Base-by-base conservation (phyloP, 768 basidiomycete genomes). In the Lentinus brumalis region DNA sequence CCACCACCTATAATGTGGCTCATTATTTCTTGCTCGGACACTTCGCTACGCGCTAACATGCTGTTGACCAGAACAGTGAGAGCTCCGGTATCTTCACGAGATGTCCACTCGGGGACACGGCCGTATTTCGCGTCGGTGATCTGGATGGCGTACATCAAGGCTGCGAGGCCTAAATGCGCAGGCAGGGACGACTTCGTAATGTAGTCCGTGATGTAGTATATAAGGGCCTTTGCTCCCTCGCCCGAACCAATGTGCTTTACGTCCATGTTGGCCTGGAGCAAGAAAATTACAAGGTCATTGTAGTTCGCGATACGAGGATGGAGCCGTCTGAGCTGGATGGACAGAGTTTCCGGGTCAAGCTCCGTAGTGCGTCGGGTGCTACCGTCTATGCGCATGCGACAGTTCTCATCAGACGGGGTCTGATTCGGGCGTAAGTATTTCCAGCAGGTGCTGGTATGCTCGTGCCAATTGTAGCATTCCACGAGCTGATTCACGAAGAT, bases 151-250 rank as follows among this genome's bases (percentile, higher is more conserved):
- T 50, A 54, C 1, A 26, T 35, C 15, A 61, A 4, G 0, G 65
- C 66, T 0, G 47, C 50, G 3, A 70, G 47, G 11, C 69, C 61
- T n/a, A 61, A 58, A 47, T 75, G 65, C 0, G 67, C 50, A 2
- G 70, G 59, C 0, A 75, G 16, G 0, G 53, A 47, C 7, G 55
- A 35, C 50, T 77, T 77, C 1, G 76, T 76, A 14, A 77, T 72
- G 53, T 77, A 77, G 54, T 77, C 76, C 0, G 76, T 76, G 4
- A 77, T 63, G 42, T 77, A 77, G 55, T 70, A 76, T 30, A 77
- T 39, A 0, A 73, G 62, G 0, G 74, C 74, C 46, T 73, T 76
- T 0, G 74, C 74, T 4, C 70, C 68, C 15, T 65, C 59, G 1
- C 76, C 74, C 0, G 74, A 75, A 0, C 70, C 71, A 15, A 77